Evolutionary conservation across 768 basidiomycete species (phyloP), one percentile per base, ranked within the genome.

Genomic region (Rhodosporidiobolus sp.): DNA sequence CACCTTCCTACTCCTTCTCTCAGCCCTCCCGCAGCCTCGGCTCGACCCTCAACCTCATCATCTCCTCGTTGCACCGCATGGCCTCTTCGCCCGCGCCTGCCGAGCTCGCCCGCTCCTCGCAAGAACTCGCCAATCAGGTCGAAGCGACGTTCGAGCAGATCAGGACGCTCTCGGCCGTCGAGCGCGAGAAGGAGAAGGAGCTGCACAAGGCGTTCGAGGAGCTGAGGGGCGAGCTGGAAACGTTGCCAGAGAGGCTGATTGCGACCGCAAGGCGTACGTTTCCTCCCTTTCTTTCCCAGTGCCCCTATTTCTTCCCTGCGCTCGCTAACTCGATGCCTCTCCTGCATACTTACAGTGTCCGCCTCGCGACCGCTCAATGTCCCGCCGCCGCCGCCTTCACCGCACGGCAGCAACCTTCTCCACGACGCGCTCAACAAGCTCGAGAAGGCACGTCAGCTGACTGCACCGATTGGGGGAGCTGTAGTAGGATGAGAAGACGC

Each of bases 241-340:
- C 22, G 22, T 17, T 63, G 26, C 62, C 62, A 11, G 50, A 50
- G 19, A 9, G 34, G 49, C 32, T 63, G 22, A 26, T 34, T 12
- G 50, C 62, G 62, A n/a, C 30, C 8, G 62, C 34, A 0, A 63
- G 38, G 49, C 32, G 62, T 63, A 22, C 20, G 62, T 52, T 10
- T 32, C 19, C 17, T 19, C 43, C 55, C 49, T 43, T 11, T 56
- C 54, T 56, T 82, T 85, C 84, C 63, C 79, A 79, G 46, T 88
- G 88, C 32, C 84, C 87, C 57, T 88, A 87, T 54, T n/a, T 85
- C 85, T 9, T 83, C 85, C 57, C n/a, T n/a, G n/a, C n/a, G n/a
- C n/a, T 74, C 80, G 28, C 78, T 81, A 53, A 12, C 14, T 53
- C 38, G n/a, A n/a, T 43, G 52, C 9, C 26, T 26, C 52, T 12